Conservation (phyloP, 2,329 filamentous ascomycete species). For the Colletotrichum falcatum region DNA sequence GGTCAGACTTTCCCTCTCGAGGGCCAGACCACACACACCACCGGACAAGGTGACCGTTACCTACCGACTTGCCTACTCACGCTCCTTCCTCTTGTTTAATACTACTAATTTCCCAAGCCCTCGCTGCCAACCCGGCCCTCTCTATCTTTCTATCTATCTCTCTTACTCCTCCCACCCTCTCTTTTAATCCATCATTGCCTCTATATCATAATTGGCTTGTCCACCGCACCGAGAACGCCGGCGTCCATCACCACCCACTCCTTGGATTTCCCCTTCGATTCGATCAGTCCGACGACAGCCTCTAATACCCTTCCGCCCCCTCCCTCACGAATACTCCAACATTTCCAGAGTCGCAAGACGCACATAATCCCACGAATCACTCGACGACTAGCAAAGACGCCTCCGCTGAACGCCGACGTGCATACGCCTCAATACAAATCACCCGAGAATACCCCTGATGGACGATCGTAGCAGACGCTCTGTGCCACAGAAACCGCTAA, state of each 20-base stretch:
- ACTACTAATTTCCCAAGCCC: conserved; percentile 31
- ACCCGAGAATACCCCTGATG: conserved; percentile 24
- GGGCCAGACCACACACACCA: conserved; percentile 14
- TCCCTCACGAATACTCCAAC: conserved; percentile 17
- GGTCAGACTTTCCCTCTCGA: conserved; percentile 25
- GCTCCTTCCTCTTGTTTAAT: conserved; percentile 33
- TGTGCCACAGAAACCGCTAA: conserved; percentile 26
- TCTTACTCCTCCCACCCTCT: conserved; percentile 1
- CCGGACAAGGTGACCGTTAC: too few relatives aligned
- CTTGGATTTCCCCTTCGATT: conserved; percentile 34
- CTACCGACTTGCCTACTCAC: too few relatives aligned
- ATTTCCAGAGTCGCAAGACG: conserved; percentile 21
- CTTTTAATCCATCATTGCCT: not conserved
- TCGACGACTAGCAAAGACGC: conserved; percentile 23
- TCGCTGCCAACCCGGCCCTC: not conserved
- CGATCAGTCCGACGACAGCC: conserved; percentile 21
- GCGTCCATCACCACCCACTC: conserved; percentile 27
- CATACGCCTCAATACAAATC: conserved; percentile 14
- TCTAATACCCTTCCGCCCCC: conserved; percentile 22
- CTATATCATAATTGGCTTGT: conserved; percentile 5
- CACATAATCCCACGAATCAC: conserved; percentile 19
- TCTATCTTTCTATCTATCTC: conserved; percentile 4
- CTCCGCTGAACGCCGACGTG: conserved; percentile 14
- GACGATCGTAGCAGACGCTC: conserved; percentile 12
- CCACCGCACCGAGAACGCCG: conserved; percentile 25